These are phyloP conservation scores for Caryopteris hybrid DNA, from an alignment of 305 asterid species.

Conservation along the genomic window DNA sequence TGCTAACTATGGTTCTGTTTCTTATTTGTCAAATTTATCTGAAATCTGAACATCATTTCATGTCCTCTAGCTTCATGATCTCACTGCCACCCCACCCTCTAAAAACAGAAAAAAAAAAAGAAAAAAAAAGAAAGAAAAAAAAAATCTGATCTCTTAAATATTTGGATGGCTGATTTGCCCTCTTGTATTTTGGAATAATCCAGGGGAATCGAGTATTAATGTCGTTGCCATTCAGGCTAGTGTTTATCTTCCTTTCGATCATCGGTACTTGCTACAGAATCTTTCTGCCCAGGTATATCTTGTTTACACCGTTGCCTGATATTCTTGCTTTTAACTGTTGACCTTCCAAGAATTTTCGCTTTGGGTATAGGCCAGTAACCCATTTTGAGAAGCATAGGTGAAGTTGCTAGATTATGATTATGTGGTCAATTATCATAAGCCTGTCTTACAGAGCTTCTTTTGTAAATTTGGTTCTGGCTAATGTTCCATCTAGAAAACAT, in stretches of 20 bases:
- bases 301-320: slow-evolving; percentile 4
- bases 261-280: slow-evolving; percentile 78
- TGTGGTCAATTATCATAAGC: neutral
- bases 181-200: slow-evolving; percentile 13
- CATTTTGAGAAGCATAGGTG: neutral
- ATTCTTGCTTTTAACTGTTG: neutral
- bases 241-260: slow-evolving; percentile 81
- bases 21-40: neutral
- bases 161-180: slow-evolving; percentile 15
- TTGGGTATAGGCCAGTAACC: too few relatives aligned
- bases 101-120: neutral
- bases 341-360: neutral
- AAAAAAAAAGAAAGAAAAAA: neutral
- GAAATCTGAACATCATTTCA: neutral
- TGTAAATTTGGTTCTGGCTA: neutral
- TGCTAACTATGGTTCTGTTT: neutral
- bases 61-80: neutral
- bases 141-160: neutral
- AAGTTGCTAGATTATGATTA: neutral
- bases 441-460: neutral
- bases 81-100: neutral
- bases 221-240: slow-evolving; percentile 83
- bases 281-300: slow-evolving; percentile 72
- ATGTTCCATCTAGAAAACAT: neutral
- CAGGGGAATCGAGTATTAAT: slow-evolving; percentile 71